Conservation (phyloP, 225 moss, liverwort and hornwort species). For the Climacium dendroides region DNA sequence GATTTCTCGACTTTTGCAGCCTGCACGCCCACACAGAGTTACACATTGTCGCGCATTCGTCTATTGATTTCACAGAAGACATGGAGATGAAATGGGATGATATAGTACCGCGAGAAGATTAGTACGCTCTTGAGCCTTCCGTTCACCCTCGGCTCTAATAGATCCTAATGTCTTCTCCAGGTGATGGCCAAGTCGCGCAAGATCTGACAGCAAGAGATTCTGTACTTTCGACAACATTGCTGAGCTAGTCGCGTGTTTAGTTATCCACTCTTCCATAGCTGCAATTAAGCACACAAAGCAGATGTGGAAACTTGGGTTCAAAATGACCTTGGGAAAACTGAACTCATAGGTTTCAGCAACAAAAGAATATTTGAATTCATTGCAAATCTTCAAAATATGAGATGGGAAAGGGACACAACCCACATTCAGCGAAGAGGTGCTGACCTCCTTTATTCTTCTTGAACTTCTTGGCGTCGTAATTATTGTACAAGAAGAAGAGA, state of each 20-base stretch:
- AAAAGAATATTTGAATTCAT: not conserved
- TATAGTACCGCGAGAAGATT: not conserved
- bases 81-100: not conserved
- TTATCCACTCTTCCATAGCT: not conserved
- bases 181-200: not conserved
- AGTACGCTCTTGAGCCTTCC: not conserved
- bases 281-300: not conserved
- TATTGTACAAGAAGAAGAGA: not conserved
- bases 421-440: not conserved
- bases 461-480: not conserved
- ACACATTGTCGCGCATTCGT: not conserved
- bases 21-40: not conserved
- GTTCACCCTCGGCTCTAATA: not conserved
- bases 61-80: not conserved
- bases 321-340: not conserved
- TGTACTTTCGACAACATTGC: not conserved
- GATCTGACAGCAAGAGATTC: not conserved
- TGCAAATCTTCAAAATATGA: not conserved
- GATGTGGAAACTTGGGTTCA: not conserved
- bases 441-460: not conserved
- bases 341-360: not conserved
- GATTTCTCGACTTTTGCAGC: not conserved
- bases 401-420: not conserved
- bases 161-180: not conserved
- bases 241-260: not conserved